Conservation (phyloP, 768 basidiomycete genomes). For the Rhodotorula taiwanensis region DNA sequence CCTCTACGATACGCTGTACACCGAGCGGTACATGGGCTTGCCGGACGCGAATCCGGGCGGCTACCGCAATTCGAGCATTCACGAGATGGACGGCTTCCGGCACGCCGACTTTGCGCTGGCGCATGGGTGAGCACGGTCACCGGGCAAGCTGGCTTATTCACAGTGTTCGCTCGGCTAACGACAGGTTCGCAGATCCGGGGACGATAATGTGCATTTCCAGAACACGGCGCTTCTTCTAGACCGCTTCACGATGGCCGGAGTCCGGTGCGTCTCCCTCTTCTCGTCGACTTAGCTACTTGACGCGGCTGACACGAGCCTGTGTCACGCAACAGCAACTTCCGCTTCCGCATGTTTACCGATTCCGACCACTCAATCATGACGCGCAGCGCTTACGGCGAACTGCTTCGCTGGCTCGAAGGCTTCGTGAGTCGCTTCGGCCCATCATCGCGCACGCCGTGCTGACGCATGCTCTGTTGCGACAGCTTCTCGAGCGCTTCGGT, state of each 20-base stretch:
- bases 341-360: conserved; percentile 96
- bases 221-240: conserved; percentile 87
- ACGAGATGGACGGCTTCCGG: conserved; percentile 78
- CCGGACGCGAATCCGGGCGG: conserved; percentile 71
- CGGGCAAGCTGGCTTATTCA: neutral
- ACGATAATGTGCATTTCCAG: conserved; percentile 93
- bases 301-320: conserved; percentile 2
- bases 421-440: conserved; percentile 56
- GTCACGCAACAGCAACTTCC: conserved; percentile 48
- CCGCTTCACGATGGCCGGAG: conserved; percentile 72
- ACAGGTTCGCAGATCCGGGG: conserved; percentile 54
- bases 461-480: neutral
- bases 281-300: too few species aligned
- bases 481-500: conserved; percentile 31
- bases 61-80: conserved; percentile 83
- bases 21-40: conserved; percentile 91
- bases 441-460: too few species aligned
- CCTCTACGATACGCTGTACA: conserved; percentile 74
- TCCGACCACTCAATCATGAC: conserved; percentile 76
- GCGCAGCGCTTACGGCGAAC: conserved; percentile 71
- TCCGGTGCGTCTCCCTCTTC: conserved; percentile 50
- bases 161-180: neutral
- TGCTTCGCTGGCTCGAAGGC: conserved; percentile 75
- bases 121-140: conserved; percentile 55
- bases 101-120: conserved; percentile 73